Evolutionary conservation across 768 basidiomycete species (phyloP), one percentile per base, ranked within the genome.

Genomic region (Suillus decipiens): DNA sequence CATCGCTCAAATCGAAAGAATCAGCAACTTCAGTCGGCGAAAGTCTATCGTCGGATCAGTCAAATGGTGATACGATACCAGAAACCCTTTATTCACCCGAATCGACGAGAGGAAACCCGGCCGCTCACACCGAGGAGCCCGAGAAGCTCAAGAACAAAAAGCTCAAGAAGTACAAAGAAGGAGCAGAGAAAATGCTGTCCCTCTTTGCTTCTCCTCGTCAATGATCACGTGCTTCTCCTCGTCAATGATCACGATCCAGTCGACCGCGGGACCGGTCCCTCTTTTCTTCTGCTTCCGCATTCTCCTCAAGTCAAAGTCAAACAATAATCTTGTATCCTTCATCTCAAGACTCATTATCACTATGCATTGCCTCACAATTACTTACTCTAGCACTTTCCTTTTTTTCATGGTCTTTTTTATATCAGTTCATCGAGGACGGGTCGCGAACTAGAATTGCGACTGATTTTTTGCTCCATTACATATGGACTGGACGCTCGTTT

Each of bases 161-260:
- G 76, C 74, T 92, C 75, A 90, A 89, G 82, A 92, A 88, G 78
- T 91, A 92, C 79, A 93, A 93, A 78, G 88, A 92, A 71, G 89
- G 88, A 65, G 91, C 92, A 3, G 92, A 93, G 80, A 93, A 93
- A 67, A 84, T 94, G 61, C 81, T 94, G 63, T 91, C 91, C 37
- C 79, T 94, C 66, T 93, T 94, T 75, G 88, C 89, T 48, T 85
- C 89, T 33, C 88, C 89, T 64, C 89, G 84, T 63, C 84, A 82
- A 70, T 70, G 73, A 54, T 74, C 70, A 66, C 33, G 59, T 75
- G 88, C 89, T 48, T 85, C 89, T 33, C 88, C 89, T 64, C 89
- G 84, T 63, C 84, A 82, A 70, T 70, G 73, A 54, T 74, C 70
- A 66, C 33, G 59, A 50, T 19, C 54, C 62, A 62, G 66, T 39